Conservation (phyloP, 1,284 basidiomycete genomes). For the Cutaneotrichosporon cyanovorans region DNA sequence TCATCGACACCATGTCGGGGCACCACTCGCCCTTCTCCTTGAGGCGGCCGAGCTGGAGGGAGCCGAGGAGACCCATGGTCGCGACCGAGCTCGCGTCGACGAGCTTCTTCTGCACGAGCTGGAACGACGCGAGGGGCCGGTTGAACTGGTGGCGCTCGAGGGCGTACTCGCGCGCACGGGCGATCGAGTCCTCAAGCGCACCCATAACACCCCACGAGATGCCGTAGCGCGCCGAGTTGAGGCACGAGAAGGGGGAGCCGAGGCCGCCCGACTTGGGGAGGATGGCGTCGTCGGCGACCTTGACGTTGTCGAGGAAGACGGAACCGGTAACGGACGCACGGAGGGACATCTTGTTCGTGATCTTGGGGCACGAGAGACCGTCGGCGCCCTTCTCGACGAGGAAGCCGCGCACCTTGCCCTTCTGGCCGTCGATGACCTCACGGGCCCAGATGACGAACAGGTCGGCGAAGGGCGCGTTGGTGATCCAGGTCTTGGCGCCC, state of each 20-base stretch:
- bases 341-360: constrained; percentile 88
- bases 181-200: constrained; percentile 84
- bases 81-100: constrained; percentile 84
- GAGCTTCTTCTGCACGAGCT: constrained; percentile 93
- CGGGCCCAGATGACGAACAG: constrained; percentile 84
- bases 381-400: constrained; percentile 66
- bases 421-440: constrained; percentile 41
- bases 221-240: constrained; percentile 84
- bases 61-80: constrained; percentile 71
- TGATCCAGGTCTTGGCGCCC: constrained; percentile 96
- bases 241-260: constrained; percentile 76
- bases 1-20: constrained; percentile 88
- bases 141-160: constrained; percentile 84
- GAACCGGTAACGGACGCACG: constrained; percentile 87
- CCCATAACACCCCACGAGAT: constrained; percentile 94
- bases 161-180: constrained; percentile 71
- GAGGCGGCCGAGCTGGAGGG: constrained; percentile 71
- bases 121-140: constrained; percentile 85
- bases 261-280: constrained; percentile 70
- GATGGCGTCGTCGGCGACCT: constrained; percentile 60
- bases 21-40: constrained; percentile 73
- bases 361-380: constrained; percentile 77
- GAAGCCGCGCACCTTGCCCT: constrained; percentile 81
- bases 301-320: constrained; percentile 83
- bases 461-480: constrained; percentile 78